Evolutionary conservation across 139 green algal species (phyloP).

Genomic region (Chlamydomonas eustigma): DNA sequence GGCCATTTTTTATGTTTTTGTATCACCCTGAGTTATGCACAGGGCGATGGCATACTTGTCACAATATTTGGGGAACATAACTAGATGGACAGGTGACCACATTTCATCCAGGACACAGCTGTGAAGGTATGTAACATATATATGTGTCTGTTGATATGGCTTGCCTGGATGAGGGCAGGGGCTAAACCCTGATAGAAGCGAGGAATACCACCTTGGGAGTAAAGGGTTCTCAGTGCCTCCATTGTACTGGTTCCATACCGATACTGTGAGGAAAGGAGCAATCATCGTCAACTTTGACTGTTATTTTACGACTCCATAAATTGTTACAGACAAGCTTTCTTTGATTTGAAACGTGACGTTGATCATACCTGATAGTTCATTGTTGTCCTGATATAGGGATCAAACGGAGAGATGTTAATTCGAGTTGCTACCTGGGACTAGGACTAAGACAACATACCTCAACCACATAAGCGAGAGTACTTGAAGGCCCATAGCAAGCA

Average conservation of each 20-base stretch:
- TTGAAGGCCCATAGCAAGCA: constrained; percentile 75
- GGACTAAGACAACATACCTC: constrained; percentile 25
- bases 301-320: neutral
- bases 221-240: constrained; percentile 68
- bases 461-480: constrained; percentile 83
- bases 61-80: too few relatives aligned
- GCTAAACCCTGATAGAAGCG: constrained; percentile 88
- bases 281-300: neutral
- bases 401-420: neutral
- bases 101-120: too few relatives aligned
- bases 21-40: too few relatives aligned
- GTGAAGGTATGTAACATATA: too few relatives aligned
- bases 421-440: too few relatives aligned
- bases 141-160: too few relatives aligned
- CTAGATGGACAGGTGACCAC: too few relatives aligned
- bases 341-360: neutral
- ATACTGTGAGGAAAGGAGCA: constrained; percentile 47
- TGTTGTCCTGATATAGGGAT: constrained; percentile 53
- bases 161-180: constrained; percentile 76
- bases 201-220: constrained; percentile 78
- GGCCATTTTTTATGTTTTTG: too few relatives aligned
- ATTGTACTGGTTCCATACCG: constrained; percentile 65
- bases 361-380: constrained; percentile 76
- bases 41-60: too few relatives aligned
- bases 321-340: neutral